A percentile compares a stretch with the other conserved stretches of the same genome.
Conservation (phyloP, 345 rosid species). For the Euclidium syriacum region DNA sequence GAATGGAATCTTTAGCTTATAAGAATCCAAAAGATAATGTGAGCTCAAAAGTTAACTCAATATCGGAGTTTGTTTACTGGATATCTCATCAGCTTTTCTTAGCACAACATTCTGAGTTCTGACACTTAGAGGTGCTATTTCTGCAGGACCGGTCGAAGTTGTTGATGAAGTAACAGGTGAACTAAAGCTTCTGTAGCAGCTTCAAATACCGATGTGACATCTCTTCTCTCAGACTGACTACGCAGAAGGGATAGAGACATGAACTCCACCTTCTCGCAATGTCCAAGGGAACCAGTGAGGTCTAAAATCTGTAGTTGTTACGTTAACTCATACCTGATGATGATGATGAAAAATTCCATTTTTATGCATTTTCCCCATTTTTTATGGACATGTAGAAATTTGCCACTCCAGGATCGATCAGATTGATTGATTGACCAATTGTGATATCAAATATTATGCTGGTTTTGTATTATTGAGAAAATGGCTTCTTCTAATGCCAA, state of each 20-base stretch:
- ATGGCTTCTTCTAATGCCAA: neutral
- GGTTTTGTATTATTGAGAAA: conserved; percentile 8
- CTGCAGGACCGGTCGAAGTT: conserved; percentile 81
- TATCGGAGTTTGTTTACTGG: neutral
- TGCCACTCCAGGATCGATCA: neutral
- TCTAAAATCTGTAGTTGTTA: neutral
- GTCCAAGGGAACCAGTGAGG: neutral
- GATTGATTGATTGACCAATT: conserved; percentile 14
- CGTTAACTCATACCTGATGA: conserved; percentile 22
- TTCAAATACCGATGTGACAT: neutral
- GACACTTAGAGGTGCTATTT: neutral
- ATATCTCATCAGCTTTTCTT: neutral
- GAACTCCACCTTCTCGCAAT: neutral
- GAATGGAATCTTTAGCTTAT: conserved; percentile 3
- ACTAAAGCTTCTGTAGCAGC: conserved; percentile 63
- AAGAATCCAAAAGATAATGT: neutral
- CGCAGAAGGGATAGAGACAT: conserved; percentile 10
- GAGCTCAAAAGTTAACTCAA: neutral
- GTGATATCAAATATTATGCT: neutral
- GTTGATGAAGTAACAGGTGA: conserved; percentile 95
- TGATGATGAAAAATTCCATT: conserved; percentile 20
- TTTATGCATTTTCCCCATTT: neutral
- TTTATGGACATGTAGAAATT: neutral
- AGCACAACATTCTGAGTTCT: neutral
- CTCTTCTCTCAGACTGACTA: conserved; percentile 15